Percentiles rank a stretch among this genome's conserved stretches.
phyloP scores from a whole-genome alignment of 1,284 basidiomycete genomes.

The Trichosporon coremiiforme region DNA sequence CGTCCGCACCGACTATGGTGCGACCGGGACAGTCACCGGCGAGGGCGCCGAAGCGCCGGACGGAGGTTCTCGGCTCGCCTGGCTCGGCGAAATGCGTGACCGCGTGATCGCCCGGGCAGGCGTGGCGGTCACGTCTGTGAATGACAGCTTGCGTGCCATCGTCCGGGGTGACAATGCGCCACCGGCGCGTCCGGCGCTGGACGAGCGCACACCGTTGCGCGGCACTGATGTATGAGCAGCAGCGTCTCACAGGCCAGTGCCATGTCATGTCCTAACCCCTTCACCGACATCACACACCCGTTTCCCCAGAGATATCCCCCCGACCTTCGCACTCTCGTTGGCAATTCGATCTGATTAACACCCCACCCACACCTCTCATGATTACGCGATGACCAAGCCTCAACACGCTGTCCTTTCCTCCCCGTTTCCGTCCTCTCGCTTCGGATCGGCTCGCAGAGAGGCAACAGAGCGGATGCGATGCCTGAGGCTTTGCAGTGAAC shows the following conservation, averaged over 20 bases:
- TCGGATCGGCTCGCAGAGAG: not conserved
- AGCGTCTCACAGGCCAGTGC: too few relatives aligned
- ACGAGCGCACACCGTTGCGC: conserved; percentile 23
- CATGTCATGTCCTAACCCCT: not conserved
- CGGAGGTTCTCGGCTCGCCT: conserved; percentile 18
- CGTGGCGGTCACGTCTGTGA: conserved; percentile 15
- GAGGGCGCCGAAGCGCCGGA: conserved; percentile 9
- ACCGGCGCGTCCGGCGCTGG: not conserved
- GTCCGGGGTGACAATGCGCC: conserved; percentile 6
- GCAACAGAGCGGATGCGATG: not conserved
- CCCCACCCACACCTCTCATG: conserved; percentile 10
- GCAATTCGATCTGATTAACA: conserved; percentile 7
- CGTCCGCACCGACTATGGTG: conserved; percentile 17
- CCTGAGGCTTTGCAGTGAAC: not conserved
- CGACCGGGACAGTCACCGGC: not conserved
- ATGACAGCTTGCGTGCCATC: conserved; percentile 20
- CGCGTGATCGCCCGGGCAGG: conserved; percentile 14
- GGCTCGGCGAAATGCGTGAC: conserved; percentile 8
- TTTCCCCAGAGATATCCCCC: not conserved
- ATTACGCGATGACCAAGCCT: conserved; percentile 17
- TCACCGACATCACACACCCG: not conserved
- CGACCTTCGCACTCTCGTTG: conserved; percentile 1
- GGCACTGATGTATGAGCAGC: not conserved
- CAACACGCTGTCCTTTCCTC: not conserved
- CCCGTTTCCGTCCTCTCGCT: not conserved